Conservation (phyloP, 2,329 filamentous ascomycete species). For the Byssochlamys sp. region DNA sequence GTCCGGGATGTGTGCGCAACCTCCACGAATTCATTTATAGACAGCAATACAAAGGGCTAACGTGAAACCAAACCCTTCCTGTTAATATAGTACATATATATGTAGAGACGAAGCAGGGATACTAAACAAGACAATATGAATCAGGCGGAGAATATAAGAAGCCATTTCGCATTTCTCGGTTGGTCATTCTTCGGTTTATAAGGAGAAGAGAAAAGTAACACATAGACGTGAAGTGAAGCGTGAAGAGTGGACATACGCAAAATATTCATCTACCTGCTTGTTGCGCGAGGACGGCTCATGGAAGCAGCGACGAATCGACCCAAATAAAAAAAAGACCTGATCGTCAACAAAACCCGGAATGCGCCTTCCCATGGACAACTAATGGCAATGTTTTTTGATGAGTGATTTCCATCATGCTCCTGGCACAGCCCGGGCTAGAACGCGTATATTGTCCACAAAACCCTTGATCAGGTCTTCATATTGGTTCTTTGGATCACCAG, state of each 20-base stretch:
- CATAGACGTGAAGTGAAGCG: background rate
- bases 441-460: slow-evolving; percentile 41
- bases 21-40: background rate
- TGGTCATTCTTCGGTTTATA: background rate
- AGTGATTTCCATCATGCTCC: slow-evolving; percentile 10
- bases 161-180: background rate
- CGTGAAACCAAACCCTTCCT: background rate
- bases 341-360: background rate
- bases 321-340: background rate
- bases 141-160: background rate
- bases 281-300: background rate
- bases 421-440: slow-evolving; percentile 35
- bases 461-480: slow-evolving; percentile 40
- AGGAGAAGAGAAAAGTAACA: background rate
- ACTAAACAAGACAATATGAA: background rate
- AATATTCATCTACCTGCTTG: background rate
- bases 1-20: background rate
- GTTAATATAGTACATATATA: background rate
- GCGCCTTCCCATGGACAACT: background rate
- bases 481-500: slow-evolving; percentile 29
- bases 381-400: background rate
- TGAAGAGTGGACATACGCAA: background rate
- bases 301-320: background rate
- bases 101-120: background rate
- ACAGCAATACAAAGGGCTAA: background rate